Evolutionary conservation across 1,284 basidiomycete species (phyloP).

Genomic region (Coniophora puteana): DNA sequence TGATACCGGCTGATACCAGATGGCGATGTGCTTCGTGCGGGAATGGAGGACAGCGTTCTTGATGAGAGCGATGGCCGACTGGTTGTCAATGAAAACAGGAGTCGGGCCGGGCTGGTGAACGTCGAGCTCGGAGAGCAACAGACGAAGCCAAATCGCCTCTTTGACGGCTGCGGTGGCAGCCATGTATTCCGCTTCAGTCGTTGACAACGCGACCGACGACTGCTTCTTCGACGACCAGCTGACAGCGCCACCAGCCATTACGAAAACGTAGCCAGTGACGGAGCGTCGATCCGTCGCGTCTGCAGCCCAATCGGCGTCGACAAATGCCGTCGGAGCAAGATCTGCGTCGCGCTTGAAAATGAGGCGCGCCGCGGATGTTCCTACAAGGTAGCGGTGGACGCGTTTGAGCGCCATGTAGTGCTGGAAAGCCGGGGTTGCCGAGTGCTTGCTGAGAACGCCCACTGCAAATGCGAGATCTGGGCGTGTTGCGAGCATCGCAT

Average conservation of each 20-base stretch:
- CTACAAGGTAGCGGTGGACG: background rate
- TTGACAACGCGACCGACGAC: background rate
- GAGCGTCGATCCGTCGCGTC: background rate
- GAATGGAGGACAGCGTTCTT: slow-evolving; percentile 17
- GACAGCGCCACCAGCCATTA: background rate
- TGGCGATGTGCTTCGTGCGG: slow-evolving; percentile 24
- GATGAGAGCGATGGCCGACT: slow-evolving; percentile 23
- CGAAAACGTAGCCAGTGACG: background rate
- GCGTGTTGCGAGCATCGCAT: background rate
- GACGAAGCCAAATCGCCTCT: background rate
- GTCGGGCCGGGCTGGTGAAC: too few species aligned
- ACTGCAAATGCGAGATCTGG: slow-evolving; percentile 2
- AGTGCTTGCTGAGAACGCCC: slow-evolving; percentile 1
- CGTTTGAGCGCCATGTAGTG: background rate
- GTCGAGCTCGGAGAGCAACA: too few species aligned
- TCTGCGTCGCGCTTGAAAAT: slow-evolving; percentile 83
- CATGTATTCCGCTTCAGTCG: background rate
- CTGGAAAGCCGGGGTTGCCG: background rate
- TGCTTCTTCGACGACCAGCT: slow-evolving; percentile 3
- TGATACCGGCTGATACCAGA: slow-evolving; percentile 24
- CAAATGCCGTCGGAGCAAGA: slow-evolving; percentile 80
- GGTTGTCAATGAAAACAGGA: slow-evolving; percentile 32
- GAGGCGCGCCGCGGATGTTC: background rate
- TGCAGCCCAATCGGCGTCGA: slow-evolving; percentile 10
- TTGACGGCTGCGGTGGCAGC: background rate